Percentiles rank a stretch among this genome's conserved stretches.
phyloP scores from a whole-genome alignment of 1,284 basidiomycete species.

The Apiotrichum veenhuisii region DNA sequence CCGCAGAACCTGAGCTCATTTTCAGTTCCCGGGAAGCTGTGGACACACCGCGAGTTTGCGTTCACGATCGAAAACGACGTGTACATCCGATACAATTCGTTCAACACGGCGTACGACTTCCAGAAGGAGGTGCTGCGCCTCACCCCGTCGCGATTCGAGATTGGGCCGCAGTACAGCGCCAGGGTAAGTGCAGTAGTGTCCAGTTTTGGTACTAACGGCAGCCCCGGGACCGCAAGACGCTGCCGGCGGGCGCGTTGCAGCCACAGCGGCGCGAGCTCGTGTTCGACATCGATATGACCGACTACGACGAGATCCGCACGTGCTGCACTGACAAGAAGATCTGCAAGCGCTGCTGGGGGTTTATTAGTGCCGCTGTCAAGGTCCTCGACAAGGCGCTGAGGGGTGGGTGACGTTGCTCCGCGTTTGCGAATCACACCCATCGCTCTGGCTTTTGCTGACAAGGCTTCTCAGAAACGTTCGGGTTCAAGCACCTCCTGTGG shows the following conservation, averaged over 20 bases:
- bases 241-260: slow-evolving; percentile 69
- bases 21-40: slow-evolving; percentile 59
- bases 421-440: not conserved
- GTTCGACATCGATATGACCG: slow-evolving; percentile 99
- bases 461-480: slow-evolving; percentile 70
- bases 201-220: slow-evolving; percentile 36
- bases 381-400: slow-evolving; percentile 77
- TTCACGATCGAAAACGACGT: slow-evolving; percentile 89
- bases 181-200: slow-evolving; percentile 58
- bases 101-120: slow-evolving; percentile 76
- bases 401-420: slow-evolving; percentile 47
- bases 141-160: slow-evolving; percentile 91
- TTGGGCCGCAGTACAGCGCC: slow-evolving; percentile 88
- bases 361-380: slow-evolving; percentile 87
- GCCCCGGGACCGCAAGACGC: slow-evolving; percentile 87
- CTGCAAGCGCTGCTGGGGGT: slow-evolving; percentile 90
- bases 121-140: slow-evolving; percentile 81
- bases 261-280: slow-evolving; percentile 88
- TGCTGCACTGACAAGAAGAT: slow-evolving; percentile 92
- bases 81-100: slow-evolving; percentile 94
- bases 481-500: slow-evolving; percentile 77
- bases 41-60: slow-evolving; percentile 93
- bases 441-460: slow-evolving; percentile 15
- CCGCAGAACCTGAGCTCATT: not conserved
- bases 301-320: slow-evolving; percentile 93